phyloP scores from a whole-genome alignment of 768 basidiomycete species.

The Favolaschia claudopus region DNA sequence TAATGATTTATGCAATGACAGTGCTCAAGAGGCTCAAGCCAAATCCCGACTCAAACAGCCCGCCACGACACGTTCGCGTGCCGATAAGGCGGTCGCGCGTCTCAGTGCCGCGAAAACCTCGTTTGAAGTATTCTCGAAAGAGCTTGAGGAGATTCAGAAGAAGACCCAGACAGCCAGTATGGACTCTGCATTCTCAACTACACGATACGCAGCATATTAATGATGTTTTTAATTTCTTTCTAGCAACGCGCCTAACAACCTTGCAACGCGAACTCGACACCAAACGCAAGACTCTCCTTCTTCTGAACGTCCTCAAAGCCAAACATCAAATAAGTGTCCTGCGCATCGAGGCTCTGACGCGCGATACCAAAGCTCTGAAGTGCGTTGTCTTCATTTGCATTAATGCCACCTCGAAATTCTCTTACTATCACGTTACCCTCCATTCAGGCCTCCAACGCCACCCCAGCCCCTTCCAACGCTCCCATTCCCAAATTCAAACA shows the following conservation, averaged over 20 bases:
- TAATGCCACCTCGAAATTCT: too few relatives aligned
- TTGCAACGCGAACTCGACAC: neutral
- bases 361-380: neutral
- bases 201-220: too few relatives aligned
- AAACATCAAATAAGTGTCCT: slow-evolving; percentile 7
- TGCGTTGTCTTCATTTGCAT: too few relatives aligned
- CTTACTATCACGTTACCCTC: too few relatives aligned
- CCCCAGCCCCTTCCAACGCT: too few relatives aligned
- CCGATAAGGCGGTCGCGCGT: slow-evolving; percentile 20
- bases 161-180: slow-evolving; percentile 1
- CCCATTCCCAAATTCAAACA: too few relatives aligned
- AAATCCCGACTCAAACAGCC: slow-evolving; percentile 22
- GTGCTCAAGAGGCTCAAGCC: slow-evolving; percentile 2
- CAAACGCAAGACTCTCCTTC: slow-evolving; percentile 1
- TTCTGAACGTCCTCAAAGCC: slow-evolving; percentile 10
- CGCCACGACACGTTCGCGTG: slow-evolving; percentile 16
- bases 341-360: slow-evolving; percentile 8
- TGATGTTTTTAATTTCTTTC: neutral
- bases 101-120: slow-evolving; percentile 21
- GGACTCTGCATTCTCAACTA: neutral
- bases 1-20: neutral
- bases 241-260: neutral
- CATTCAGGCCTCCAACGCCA: too few relatives aligned
- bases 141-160: neutral
- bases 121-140: neutral